Evolutionary conservation across 768 basidiomycete genomes (phyloP).

Genomic region (Paxillus ammoniavirescens): DNA sequence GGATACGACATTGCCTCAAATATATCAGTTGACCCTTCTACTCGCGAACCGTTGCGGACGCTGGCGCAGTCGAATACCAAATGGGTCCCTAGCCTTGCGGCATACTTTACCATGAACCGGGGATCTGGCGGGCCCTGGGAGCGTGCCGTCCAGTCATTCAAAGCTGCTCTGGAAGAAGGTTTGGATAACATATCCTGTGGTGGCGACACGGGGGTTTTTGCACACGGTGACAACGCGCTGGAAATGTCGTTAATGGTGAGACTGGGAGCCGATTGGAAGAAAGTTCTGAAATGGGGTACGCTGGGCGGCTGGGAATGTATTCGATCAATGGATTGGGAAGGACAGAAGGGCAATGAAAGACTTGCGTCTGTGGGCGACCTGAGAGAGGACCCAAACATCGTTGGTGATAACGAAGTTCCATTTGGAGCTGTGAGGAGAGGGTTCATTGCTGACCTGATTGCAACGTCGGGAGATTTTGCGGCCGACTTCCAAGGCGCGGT

Average conservation of each 20-base stretch:
- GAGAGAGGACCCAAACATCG: slow-evolving; percentile 22
- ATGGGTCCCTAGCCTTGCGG: slow-evolving; percentile 62
- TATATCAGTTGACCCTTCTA: slow-evolving; percentile 13
- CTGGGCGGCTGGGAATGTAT: slow-evolving; percentile 59
- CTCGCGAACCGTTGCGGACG: slow-evolving; percentile 15
- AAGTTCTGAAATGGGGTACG: slow-evolving; percentile 58
- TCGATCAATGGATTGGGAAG: slow-evolving; percentile 48
- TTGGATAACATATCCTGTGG: slow-evolving; percentile 56
- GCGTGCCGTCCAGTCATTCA: slow-evolving; percentile 39
- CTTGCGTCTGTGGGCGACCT: slow-evolving; percentile 26
- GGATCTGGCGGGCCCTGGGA: slow-evolving; percentile 35
- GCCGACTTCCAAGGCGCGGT: slow-evolving; percentile 44
- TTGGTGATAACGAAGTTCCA: slow-evolving; percentile 50
- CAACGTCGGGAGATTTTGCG: slow-evolving; percentile 35
- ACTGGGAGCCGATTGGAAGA: slow-evolving; percentile 51
- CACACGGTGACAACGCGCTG: slow-evolving; percentile 57
- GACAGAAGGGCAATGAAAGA: slow-evolving; percentile 21
- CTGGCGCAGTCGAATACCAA: slow-evolving; percentile 30
- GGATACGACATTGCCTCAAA: slow-evolving; percentile 33
- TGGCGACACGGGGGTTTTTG: slow-evolving; percentile 64
- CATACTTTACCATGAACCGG: slow-evolving; percentile 37
- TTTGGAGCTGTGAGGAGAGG: slow-evolving; percentile 55
- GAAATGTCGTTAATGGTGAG: slow-evolving; percentile 62
- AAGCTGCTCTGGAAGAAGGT: slow-evolving; percentile 39
- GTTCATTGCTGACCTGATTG: slow-evolving; percentile 54